Base-by-base conservation (phyloP, 148 eudicot genomes). In the Nepenthes mirabilis region DNA sequence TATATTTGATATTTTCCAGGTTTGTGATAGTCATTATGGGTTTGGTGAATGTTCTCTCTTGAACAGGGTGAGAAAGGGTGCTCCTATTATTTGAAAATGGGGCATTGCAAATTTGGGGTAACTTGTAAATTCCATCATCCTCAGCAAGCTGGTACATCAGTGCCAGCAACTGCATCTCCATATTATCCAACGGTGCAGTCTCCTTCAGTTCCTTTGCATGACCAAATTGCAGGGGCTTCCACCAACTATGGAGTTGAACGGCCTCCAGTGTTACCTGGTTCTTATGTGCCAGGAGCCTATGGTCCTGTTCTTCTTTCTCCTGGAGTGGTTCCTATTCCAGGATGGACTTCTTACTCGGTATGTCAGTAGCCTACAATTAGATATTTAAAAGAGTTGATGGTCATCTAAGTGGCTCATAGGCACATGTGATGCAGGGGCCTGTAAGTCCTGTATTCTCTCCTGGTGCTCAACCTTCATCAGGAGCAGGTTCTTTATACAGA, bases 31-130 rank as follows among this genome's bases (percentile, higher is more conserved):
- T 23, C 23, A 23, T 23, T 23, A 23, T 23, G 23, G 23, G 23
- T 23, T 23, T 23, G 23, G 23, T 23, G 23, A 23, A 23, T 23
- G 23, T 23, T 73, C 13, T 70, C 6, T 11, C 43, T 59, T 34
- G 36, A 59, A 66, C 83, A 91, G 98, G 96, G 83, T 62, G 96
- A 80, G 80, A 77, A 72, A 67, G 94, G 83, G 68, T 91, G 98
- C 96, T 83, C 98, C 91, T 88, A 91, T 70, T 91, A 88, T 91
- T 82, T 91, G 83, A 83, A 88, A 77, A 91, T 91, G 83, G 96
- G 96, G 96, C 96, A 82, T 66, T 91, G 98, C 94, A 91, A 83
- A 76, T 91, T 83, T 66, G 96, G 95, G 62, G 59, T 73, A 69
- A 79, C 91, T 56, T 91, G 96, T 88, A 91, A 88, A 91, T 91